These are phyloP conservation scores for Dendrothele bispora DNA, from an alignment of 768 basidiomycete species.

Conservation along the genomic window DNA sequence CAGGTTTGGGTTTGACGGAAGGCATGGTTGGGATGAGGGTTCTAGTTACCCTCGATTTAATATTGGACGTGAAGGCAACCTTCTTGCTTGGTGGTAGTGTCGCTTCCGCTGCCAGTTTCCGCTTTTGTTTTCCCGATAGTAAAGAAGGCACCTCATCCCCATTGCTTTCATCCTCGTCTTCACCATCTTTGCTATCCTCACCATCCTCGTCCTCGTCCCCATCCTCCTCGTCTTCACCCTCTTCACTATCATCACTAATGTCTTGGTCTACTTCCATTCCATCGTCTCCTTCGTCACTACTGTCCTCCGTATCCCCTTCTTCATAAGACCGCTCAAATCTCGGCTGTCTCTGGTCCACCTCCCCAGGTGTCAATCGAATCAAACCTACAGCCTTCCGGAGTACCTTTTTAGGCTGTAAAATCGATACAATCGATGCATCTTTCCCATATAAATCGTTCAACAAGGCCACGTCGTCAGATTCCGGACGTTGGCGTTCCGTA, in stretches of 20 bases:
- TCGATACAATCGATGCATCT: slow-evolving; percentile 51
- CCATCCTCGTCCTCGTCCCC: slow-evolving; percentile 37
- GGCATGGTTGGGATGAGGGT: slow-evolving; percentile 20
- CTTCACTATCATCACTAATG: slow-evolving; percentile 37
- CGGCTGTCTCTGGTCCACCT: slow-evolving; percentile 25
- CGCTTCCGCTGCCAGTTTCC: slow-evolving; percentile 37
- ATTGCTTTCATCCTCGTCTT: slow-evolving; percentile 41
- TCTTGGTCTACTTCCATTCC: slow-evolving; percentile 35
- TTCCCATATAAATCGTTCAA: slow-evolving; percentile 36
- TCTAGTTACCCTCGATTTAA: slow-evolving; percentile 11
- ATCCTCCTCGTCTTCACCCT: slow-evolving; percentile 38
- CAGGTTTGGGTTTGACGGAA: slow-evolving; percentile 20
- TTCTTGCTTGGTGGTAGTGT: slow-evolving; percentile 44
- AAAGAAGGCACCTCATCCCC: slow-evolving; percentile 29
- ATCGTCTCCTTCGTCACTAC: slow-evolving; percentile 33
- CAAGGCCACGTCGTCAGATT: slow-evolving; percentile 7
- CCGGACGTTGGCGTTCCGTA: slow-evolving; percentile 7
- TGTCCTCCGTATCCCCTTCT: slow-evolving; percentile 38
- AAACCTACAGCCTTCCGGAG: slow-evolving; percentile 60
- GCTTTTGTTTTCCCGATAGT: slow-evolving; percentile 43
- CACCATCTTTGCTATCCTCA: slow-evolving; percentile 29
- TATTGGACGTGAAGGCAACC: slow-evolving; percentile 47
- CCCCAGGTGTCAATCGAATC: slow-evolving; percentile 46
- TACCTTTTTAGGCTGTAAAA: slow-evolving; percentile 59
- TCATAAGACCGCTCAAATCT: slow-evolving; percentile 43